Base-by-base conservation (phyloP, 192 early-diverging fungal species). In the Coemansia sp. region DNA sequence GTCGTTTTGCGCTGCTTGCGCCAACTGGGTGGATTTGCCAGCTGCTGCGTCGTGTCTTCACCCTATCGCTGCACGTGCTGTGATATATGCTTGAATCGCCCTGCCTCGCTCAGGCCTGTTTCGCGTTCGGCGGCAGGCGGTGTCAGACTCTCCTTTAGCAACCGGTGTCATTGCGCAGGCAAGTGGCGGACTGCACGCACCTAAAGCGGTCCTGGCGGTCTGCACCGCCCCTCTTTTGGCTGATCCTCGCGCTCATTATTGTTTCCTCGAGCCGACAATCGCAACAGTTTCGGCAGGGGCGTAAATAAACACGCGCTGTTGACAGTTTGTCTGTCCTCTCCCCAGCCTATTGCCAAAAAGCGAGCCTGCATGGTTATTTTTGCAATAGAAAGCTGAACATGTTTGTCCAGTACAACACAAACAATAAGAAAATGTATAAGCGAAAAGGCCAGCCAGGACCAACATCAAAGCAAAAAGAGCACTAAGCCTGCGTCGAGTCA, bases 221-320 rank as follows among this genome's bases (percentile, higher is more conserved):
- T 29, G 25, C 52, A 54, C 15, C 17, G 22, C 23, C 52, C 15
- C 47, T 49, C 47, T 8, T 17, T 19, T 11, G 52, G 52, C 52
- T 14, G 52, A 54, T 54, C 47, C n/a, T 49, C n/a, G 47, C 47
- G 47, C n/a, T 49, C 52, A 51, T 29, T 22, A 9, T 24, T 54
- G 25, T 25, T 54, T 54, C 25, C 23, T 54, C 7, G 25, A 8
- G 23, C 52, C 25, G 52, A 54, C 22, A 54, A 54, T 54, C 52
- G 52, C 52, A 2, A 21, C 50, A 21, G 50, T 24, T 52, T 17
- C 15, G 50, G 23, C 22, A 54, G 52, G 52, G 25, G 25, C 23
- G 23, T 11, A 54, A 54, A 24, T 54, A 54, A 54, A 25, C 52
- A 25, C 52, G 43, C 50, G 47, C 17, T 49, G 47, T 49, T 49